phyloP scores from a whole-genome alignment of 2,329 filamentous ascomycete species.

The Berkeleyomyces rouxiae region DNA sequence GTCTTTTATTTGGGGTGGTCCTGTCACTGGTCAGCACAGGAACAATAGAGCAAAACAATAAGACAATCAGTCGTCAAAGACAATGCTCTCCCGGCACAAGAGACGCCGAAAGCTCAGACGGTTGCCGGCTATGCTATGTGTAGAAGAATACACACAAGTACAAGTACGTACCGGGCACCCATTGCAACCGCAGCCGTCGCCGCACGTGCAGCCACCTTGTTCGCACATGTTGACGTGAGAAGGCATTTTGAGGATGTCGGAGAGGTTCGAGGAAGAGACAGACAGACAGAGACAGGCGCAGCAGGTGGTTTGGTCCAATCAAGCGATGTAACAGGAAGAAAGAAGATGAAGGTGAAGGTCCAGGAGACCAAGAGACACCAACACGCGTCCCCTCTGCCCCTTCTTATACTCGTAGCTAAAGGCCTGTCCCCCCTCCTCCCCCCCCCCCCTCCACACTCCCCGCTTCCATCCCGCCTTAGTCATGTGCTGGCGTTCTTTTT shows the following conservation, averaged over 20 bases:
- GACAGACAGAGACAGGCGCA: neutral
- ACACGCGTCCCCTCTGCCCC: neutral
- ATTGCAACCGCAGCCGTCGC: constrained; percentile 26
- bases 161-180: constrained; percentile 27
- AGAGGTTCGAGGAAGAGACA: neutral
- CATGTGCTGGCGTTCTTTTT: neutral
- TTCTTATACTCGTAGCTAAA: neutral
- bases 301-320: neutral
- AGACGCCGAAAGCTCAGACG: too few species aligned
- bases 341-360: neutral
- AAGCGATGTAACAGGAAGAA: neutral
- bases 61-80: too few species aligned
- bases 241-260: constrained; percentile 22
- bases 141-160: neutral
- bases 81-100: too few species aligned
- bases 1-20: neutral
- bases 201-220: constrained; percentile 26
- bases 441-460: neutral
- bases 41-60: too few species aligned
- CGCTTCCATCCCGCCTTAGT: neutral
- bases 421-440: neutral
- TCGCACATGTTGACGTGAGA: constrained; percentile 27
- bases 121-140: neutral
- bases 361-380: neutral
- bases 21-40: neutral